Percentiles rank a stretch among this genome's conserved stretches.
Evolutionary conservation across 75 land plant species (phyloP).

Genomic region (Picea sitchensis): DNA sequence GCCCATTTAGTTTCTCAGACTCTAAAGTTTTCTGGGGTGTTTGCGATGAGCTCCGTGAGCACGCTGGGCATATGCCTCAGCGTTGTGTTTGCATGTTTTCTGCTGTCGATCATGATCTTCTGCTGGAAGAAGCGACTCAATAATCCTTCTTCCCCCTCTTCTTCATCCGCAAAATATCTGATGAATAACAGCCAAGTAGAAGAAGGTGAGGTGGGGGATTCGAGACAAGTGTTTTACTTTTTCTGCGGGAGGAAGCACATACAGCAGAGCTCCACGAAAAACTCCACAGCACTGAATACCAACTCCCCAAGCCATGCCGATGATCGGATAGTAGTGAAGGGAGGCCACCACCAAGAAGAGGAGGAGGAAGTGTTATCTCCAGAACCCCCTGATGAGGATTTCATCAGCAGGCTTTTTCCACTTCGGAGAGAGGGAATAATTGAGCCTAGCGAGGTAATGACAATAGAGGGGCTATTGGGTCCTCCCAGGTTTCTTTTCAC

Average conservation of each 20-base stretch:
- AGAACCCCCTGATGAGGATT: not conserved
- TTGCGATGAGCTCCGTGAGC: conserved; percentile 10
- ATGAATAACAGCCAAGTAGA: not conserved
- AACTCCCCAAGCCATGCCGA: not conserved
- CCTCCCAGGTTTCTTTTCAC: conserved; percentile 32
- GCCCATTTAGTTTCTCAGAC: not conserved
- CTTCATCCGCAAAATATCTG: not conserved
- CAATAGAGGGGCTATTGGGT: conserved; percentile 10
- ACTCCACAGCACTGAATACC: not conserved
- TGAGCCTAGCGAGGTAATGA: not conserved
- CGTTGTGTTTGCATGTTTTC: conserved; percentile 9
- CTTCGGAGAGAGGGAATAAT: not conserved
- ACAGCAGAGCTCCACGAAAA: not conserved
- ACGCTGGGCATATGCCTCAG: conserved; percentile 5
- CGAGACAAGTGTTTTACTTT: not conserved
- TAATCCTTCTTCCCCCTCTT: not conserved
- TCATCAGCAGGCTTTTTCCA: not conserved
- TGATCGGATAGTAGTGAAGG: not conserved
- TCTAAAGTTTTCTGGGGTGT: not conserved
- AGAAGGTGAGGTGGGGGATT: not conserved
- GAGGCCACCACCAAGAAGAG: not conserved
- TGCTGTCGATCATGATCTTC: conserved; percentile 3
- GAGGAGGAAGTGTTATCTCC: not conserved
- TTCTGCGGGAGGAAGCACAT: conserved; percentile 6
- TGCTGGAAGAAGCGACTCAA: conserved; percentile 13